Conservation (phyloP, 2,329 filamentous ascomycete species). For the Pyrenochaeta sp. region DNA sequence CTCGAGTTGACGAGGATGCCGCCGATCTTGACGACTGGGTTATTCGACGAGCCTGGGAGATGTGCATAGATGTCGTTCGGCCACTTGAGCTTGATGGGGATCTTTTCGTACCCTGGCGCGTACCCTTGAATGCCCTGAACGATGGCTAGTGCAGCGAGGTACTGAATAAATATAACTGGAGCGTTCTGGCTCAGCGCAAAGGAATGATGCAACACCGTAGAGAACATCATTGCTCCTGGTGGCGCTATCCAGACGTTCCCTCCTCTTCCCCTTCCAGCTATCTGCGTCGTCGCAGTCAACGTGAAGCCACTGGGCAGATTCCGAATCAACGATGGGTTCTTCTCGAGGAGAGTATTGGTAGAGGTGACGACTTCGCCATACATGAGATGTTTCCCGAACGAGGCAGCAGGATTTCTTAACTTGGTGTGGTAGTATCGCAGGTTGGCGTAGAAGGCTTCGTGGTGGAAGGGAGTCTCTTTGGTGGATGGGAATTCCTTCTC, state of each 20-base stretch:
- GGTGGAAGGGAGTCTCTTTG: conserved; percentile 87
- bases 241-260: conserved; percentile 96
- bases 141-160: conserved; percentile 87
- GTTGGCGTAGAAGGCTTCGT: conserved; percentile 78
- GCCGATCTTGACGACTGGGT: conserved; percentile 83
- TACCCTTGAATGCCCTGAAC: conserved; percentile 85
- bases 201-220: conserved; percentile 84
- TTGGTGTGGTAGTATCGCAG: conserved; percentile 72
- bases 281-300: conserved; percentile 83
- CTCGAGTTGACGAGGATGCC: conserved; percentile 91
- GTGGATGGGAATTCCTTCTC: conserved; percentile 71
- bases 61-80: conserved; percentile 82
- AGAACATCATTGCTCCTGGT: conserved; percentile 85
- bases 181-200: conserved; percentile 74
- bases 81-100: conserved; percentile 93
- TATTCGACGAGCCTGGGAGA: conserved; percentile 60
- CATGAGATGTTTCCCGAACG: conserved; percentile 80
- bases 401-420: conserved; percentile 61
- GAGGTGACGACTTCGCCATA: conserved; percentile 94
- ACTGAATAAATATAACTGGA: conserved; percentile 93
- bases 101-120: conserved; percentile 73
- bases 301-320: conserved; percentile 87
- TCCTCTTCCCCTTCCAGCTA: conserved; percentile 87
- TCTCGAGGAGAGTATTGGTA: conserved; percentile 92
- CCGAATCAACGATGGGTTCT: conserved; percentile 82